Evolutionary conservation across 257 asterid species (phyloP).

Genomic region (Paraleonurus japonicus): DNA sequence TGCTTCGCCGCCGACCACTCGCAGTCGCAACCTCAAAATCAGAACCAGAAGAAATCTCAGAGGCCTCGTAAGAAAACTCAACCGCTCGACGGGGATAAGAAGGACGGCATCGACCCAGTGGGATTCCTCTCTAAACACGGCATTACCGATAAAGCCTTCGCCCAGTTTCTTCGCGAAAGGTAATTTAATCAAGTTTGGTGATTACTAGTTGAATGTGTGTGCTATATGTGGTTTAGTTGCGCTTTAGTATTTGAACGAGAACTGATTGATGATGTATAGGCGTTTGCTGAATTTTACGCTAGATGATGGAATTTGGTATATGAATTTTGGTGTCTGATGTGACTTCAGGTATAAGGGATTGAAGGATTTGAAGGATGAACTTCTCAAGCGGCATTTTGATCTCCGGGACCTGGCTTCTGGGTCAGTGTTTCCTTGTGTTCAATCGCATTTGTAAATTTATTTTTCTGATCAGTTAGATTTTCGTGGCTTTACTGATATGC

Average conservation of each 20-base stretch:
- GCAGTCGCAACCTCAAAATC: constrained; percentile 29
- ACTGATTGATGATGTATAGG: not conserved
- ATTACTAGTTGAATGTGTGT: not conserved
- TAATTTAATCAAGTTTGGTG: constrained; percentile 17
- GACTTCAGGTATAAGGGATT: constrained; percentile 68
- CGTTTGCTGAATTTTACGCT: constrained; percentile 6
- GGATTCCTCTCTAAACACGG: constrained; percentile 80
- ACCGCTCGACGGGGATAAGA: constrained; percentile 31
- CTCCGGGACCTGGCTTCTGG: constrained; percentile 80
- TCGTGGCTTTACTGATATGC: not conserved
- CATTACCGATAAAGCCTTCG: constrained; percentile 62
- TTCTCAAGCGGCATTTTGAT: constrained; percentile 51
- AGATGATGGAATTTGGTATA: constrained; percentile 4
- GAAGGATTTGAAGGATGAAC: constrained; percentile 79
- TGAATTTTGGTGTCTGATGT: constrained; percentile 12
- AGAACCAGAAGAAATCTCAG: constrained; percentile 21
- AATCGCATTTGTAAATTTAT: not conserved
- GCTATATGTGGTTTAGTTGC: not conserved
- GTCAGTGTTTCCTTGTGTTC: constrained; percentile 49
- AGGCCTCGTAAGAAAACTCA: constrained; percentile 38
- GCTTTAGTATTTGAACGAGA: not conserved
- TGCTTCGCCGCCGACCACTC: constrained; percentile 39
- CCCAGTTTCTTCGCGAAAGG: constrained; percentile 94
- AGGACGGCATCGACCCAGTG: constrained; percentile 69
- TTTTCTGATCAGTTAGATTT: not conserved